A percentile compares a stretch with the other conserved stretches of the same genome.
Evolutionary conservation across 2,329 filamentous ascomycete genomes (phyloP).

Genomic region (Trichoderma citrinoviride): DNA sequence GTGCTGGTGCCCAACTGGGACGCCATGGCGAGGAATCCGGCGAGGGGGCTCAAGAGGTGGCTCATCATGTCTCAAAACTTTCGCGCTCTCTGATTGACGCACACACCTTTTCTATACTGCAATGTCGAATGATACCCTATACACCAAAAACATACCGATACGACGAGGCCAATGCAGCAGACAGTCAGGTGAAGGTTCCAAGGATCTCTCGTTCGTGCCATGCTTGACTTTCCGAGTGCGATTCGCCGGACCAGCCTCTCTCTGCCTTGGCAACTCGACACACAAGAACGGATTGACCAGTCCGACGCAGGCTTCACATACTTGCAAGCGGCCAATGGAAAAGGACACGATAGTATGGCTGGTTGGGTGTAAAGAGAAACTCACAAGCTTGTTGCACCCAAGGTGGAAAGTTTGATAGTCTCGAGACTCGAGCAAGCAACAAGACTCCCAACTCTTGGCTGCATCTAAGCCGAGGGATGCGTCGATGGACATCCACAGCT

Average conservation of each 20-base stretch:
- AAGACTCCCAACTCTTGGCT: no score
- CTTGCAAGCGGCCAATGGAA: no score
- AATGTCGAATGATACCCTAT: background rate
- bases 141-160: background rate
- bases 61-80: constrained; percentile 73
- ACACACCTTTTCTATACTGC: background rate
- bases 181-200: background rate
- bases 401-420: background rate
- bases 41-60: constrained; percentile 56
- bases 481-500: background rate
- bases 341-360: no score
- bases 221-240: background rate
- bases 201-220: background rate
- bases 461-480: background rate
- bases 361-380: no score
- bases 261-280: background rate
- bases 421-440: no score
- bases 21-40: constrained; percentile 50
- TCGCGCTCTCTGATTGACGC: constrained; percentile 47
- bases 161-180: background rate
- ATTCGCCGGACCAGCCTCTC: background rate
- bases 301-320: no score
- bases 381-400: no score
- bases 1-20: constrained; percentile 77
- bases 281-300: no score